Evolutionary conservation across 2,329 filamentous ascomycete genomes (phyloP).

Genomic region (Emergomyces africanus): DNA sequence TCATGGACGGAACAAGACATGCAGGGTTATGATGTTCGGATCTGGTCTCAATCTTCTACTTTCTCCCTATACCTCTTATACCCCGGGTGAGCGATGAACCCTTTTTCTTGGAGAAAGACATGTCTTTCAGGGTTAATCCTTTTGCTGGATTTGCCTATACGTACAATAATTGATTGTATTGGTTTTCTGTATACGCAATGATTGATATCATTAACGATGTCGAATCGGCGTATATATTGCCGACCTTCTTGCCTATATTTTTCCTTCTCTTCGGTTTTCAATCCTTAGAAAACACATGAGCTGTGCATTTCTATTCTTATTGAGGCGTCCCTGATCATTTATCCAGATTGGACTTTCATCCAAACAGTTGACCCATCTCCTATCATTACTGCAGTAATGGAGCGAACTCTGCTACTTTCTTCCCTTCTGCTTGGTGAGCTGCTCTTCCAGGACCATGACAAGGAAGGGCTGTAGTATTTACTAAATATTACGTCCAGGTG

Average conservation of each 20-base stretch:
- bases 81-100: neutral
- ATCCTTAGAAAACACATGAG: neutral
- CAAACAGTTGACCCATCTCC: neutral
- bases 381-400: neutral
- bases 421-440: neutral
- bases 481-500: neutral
- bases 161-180: neutral
- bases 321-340: neutral
- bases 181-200: neutral
- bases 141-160: neutral
- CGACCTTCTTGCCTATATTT: neutral
- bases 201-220: neutral
- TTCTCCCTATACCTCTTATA: neutral
- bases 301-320: neutral
- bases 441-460: neutral
- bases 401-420: neutral
- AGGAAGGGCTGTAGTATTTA: neutral
- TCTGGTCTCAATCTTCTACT: neutral
- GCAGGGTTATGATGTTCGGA: neutral
- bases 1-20: neutral
- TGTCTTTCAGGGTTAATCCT: neutral
- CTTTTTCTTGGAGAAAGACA: neutral
- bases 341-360: neutral
- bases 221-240: neutral
- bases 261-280: neutral